Evolutionary conservation across 257 asterid species (phyloP), one percentile per base, ranked within the genome.

Genomic region (Ajuga chamaepitys): DNA sequence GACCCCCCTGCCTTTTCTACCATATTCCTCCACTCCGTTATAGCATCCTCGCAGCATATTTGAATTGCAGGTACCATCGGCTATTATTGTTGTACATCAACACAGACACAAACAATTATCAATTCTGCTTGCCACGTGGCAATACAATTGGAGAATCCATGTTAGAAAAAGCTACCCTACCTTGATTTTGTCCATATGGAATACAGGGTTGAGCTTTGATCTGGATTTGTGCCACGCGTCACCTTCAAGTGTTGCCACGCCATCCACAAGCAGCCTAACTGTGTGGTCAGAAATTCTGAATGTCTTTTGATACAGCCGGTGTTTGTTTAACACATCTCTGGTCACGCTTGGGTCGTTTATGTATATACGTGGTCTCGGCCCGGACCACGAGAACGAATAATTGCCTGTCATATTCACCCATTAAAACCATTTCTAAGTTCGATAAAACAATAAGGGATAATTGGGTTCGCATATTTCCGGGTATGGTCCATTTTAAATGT

Each of bases 141-240:
- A 30, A 30, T 30, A 30, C 37, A 30, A 28, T 2, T 28, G 34
- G 34, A 2, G 34, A 5, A 28, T 28, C 34, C 34, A 28, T 2
- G 34, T 2, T n/a, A n/a, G n/a, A n/a, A n/a, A n/a, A 18, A 16
- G 3, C 11, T 53, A 11, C 0, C 14, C 52, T 3, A 70, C 75
- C 75, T 70, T 70, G 1, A 70, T 50, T 38, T 70, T 70, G 54
- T 70, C 64, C 58, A 62, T 10, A 2, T 53, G 48, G 30, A 62
- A 70, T n/a, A 14, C 8, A 20, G 59, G 70, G 25, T 54, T 62
- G 57, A 53, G 10, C 50, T 0, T 52, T 7, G 55, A 24, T 30
- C 70, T 44, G 37, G 30, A 52, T 62, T 62, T 62, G 42, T 11
- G 35, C 70, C 75, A 70, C 47, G 53, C 70, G 4, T 62, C 58